These are phyloP conservation scores for Royoungia palumana DNA, from an alignment of 768 basidiomycete genomes.

Conservation along the genomic window DNA sequence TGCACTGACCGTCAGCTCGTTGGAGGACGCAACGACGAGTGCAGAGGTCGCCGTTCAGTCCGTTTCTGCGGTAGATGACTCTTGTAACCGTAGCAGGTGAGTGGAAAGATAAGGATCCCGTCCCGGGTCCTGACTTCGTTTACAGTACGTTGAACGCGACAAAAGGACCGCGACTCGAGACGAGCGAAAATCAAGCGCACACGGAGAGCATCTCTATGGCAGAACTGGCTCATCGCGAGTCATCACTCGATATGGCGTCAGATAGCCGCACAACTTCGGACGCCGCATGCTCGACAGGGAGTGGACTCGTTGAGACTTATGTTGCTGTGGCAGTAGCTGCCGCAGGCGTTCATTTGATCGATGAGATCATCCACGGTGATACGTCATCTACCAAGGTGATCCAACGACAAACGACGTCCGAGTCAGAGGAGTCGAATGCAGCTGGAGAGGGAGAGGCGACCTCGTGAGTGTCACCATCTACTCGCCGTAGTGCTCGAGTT, in stretches of 20 bases:
- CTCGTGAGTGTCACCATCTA: conserved; percentile 4
- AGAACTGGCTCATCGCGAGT: neutral
- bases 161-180: neutral
- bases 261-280: neutral
- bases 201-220: neutral
- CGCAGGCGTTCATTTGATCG: neutral
- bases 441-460: neutral
- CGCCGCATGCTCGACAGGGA: neutral
- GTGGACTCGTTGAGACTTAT: neutral
- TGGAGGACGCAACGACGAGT: neutral
- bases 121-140: neutral
- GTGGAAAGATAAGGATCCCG: neutral
- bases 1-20: neutral
- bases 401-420: neutral
- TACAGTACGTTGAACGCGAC: neutral
- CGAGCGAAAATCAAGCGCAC: neutral
- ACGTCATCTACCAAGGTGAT: neutral
- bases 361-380: neutral
- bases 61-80: neutral
- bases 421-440: neutral
- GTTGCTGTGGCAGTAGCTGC: neutral
- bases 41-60: neutral
- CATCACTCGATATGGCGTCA: neutral
- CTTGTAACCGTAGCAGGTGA: conserved; percentile 1
- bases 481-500: neutral